Conservation (phyloP, 768 basidiomycete genomes). For the Agaricus subrufescens region DNA sequence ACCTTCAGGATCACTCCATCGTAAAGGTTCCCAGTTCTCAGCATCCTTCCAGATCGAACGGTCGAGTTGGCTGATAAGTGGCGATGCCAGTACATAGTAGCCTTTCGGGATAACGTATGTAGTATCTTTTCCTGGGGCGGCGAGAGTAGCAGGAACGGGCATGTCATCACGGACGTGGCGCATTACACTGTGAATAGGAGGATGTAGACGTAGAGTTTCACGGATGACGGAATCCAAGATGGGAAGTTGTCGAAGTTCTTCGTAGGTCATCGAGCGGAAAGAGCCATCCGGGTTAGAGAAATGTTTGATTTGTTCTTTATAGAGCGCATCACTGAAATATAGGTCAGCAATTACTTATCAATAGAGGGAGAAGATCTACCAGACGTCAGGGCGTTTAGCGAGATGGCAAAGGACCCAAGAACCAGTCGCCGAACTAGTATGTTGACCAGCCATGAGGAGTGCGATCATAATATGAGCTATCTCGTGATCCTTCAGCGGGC, state of each 20-base stretch:
- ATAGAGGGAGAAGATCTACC: conserved; percentile 48
- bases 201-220: conserved; percentile 90
- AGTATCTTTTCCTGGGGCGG: conserved; percentile 68
- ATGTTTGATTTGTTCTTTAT: conserved; percentile 82
- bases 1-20: conserved; percentile 87
- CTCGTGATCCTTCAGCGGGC: conserved; percentile 76
- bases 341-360: conserved; percentile 3
- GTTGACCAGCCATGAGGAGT: conserved; percentile 98
- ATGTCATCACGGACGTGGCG: conserved; percentile 88
- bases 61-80: conserved; percentile 86
- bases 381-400: conserved; percentile 67
- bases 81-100: conserved; percentile 84
- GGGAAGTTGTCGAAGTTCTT: conserved; percentile 79
- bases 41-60: conserved; percentile 76
- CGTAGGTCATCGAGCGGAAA: conserved; percentile 77
- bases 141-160: conserved; percentile 72
- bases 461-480: conserved; percentile 99
- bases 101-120: conserved; percentile 88
- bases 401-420: conserved; percentile 90
- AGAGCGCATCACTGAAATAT: conserved; percentile 64
- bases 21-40: conserved; percentile 65
- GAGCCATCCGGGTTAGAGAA: conserved; percentile 79
- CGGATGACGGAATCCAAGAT: conserved; percentile 87
- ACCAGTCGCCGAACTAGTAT: conserved; percentile 90
- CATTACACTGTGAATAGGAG: conserved; percentile 94